phyloP scores from a whole-genome alignment of 2,329 filamentous ascomycete species.

The Verticillium dahliae region DNA sequence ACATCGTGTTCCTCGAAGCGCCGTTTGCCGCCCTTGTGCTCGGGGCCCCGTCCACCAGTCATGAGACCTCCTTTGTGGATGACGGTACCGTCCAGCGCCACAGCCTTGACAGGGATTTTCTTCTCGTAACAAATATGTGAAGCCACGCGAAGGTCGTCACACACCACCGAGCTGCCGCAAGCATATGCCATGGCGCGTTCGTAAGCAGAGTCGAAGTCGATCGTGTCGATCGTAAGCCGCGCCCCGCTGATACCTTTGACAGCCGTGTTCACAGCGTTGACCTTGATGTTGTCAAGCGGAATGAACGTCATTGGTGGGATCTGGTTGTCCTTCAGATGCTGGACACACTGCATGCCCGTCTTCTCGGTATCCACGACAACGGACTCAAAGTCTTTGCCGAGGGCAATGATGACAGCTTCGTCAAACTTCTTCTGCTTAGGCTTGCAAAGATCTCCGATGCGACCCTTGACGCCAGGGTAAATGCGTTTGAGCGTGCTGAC shows the following conservation, averaged over 20 bases:
- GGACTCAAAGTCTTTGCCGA: constrained; percentile 89
- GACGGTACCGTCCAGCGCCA: constrained; percentile 89
- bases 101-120: constrained; percentile 83
- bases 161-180: constrained; percentile 91
- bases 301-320: constrained; percentile 89
- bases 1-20: constrained; percentile 88
- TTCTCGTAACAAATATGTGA: constrained; percentile 85
- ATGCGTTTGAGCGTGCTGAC: constrained; percentile 82
- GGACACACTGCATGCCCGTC: constrained; percentile 87
- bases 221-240: constrained; percentile 88
- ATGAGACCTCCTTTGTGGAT: constrained; percentile 96
- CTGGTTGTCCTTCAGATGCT: constrained; percentile 86
- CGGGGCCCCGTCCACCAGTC: constrained; percentile 83
- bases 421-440: constrained; percentile 97
- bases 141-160: constrained; percentile 78
- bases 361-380: constrained; percentile 94
- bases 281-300: constrained; percentile 94
- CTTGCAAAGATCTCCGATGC: constrained; percentile 85
- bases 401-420: constrained; percentile 84
- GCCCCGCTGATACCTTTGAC: constrained; percentile 84
- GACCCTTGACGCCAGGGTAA: constrained; percentile 84
- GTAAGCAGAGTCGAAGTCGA: constrained; percentile 83
- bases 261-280: constrained; percentile 82
- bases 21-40: constrained; percentile 67
- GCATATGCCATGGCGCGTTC: constrained; percentile 93